phyloP scores from a whole-genome alignment of 768 basidiomycete genomes.

The Leucosporidium creatinivorum region DNA sequence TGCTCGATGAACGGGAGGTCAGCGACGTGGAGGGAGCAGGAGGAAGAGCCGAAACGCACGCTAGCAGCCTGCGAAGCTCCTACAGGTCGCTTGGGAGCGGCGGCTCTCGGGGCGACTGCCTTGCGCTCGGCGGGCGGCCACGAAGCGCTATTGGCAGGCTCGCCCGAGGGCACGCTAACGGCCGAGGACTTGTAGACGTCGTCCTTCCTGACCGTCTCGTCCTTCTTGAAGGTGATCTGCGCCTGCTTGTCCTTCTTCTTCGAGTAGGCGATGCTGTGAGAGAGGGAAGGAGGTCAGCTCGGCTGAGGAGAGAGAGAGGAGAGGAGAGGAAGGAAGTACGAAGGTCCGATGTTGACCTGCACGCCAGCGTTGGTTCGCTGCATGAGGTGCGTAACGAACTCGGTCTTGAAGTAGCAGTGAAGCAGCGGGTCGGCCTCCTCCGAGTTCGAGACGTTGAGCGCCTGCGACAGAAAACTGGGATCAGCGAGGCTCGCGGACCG shows the following conservation, averaged over 20 bases:
- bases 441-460: slow-evolving; percentile 64
- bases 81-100: slow-evolving; percentile 69
- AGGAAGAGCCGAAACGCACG: slow-evolving; percentile 19
- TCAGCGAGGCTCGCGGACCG: no score
- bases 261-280: slow-evolving; percentile 65
- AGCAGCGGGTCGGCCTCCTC: slow-evolving; percentile 95
- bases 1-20: slow-evolving; percentile 29
- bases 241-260: slow-evolving; percentile 98
- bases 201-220: slow-evolving; percentile 69
- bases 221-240: slow-evolving; percentile 77
- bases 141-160: slow-evolving; percentile 71
- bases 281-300: background rate
- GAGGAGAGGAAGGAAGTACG: slow-evolving; percentile 50
- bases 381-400: slow-evolving; percentile 72
- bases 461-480: no score
- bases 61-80: slow-evolving; percentile 46
- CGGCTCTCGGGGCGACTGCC: slow-evolving; percentile 73
- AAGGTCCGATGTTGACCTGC: slow-evolving; percentile 63
- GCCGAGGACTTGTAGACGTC: slow-evolving; percentile 90
- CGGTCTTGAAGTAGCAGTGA: slow-evolving; percentile 91
- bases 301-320: background rate
- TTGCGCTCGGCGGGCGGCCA: slow-evolving; percentile 79
- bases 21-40: slow-evolving; percentile 27
- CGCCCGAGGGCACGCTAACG: slow-evolving; percentile 80
- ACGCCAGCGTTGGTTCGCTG: slow-evolving; percentile 71